phyloP scores from a whole-genome alignment of 495 filamentous ascomycete genomes.

The Apiosordaria backusii region DNA sequence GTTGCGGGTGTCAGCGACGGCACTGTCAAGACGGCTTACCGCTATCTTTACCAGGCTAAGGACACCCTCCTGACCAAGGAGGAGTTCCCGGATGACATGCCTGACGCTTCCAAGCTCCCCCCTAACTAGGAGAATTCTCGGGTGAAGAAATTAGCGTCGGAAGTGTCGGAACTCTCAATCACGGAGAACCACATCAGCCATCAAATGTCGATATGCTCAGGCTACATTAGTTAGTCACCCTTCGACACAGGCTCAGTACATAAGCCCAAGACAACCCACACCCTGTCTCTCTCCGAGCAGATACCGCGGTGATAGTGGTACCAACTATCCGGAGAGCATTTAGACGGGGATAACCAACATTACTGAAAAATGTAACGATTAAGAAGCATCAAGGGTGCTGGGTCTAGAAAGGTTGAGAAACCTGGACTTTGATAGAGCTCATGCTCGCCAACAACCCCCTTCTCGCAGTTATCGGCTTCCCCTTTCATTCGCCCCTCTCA shows the following conservation, averaged over 20 bases:
- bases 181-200: neutral
- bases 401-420: neutral
- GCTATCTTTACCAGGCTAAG: constrained; percentile 69
- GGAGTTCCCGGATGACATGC: constrained; percentile 66
- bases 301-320: neutral
- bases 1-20: constrained; percentile 90
- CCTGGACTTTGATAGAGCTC: neutral
- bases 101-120: constrained; percentile 66
- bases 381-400: neutral
- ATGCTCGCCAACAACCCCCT: neutral
- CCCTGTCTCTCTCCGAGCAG: neutral
- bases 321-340: neutral
- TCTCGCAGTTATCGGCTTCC: neutral
- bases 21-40: constrained; percentile 93
- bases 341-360: neutral
- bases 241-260: neutral
- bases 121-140: constrained; percentile 21
- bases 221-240: neutral
- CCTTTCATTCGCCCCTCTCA: neutral
- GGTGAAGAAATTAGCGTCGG: neutral
- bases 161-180: neutral
- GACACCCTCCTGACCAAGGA: constrained; percentile 71
- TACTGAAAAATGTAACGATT: too few relatives aligned
- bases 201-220: neutral
- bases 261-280: neutral